Evolutionary conservation across 1,284 basidiomycete genomes (phyloP).

Genomic region (Volvariella surrecta): DNA sequence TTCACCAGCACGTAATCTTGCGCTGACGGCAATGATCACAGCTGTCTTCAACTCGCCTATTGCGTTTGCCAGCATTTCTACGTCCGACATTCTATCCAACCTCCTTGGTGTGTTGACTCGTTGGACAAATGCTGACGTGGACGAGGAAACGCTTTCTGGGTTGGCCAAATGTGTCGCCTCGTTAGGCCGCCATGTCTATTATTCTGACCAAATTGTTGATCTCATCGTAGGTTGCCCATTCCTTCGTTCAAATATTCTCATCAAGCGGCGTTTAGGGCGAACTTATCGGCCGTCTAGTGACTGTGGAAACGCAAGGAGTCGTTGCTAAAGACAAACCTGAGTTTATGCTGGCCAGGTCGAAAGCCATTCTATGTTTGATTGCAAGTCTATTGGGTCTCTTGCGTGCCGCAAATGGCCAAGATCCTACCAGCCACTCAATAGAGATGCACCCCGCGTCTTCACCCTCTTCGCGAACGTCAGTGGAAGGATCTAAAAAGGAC

Average conservation of each 20-base stretch:
- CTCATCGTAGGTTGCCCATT: slow-evolving; percentile 44
- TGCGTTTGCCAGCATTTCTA: slow-evolving; percentile 85
- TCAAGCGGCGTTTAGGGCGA: slow-evolving; percentile 43
- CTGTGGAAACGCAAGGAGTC: slow-evolving; percentile 59
- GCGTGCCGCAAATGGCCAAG: slow-evolving; percentile 49
- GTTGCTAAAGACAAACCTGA: slow-evolving; percentile 34
- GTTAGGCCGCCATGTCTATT: slow-evolving; percentile 87
- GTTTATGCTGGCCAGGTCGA: slow-evolving; percentile 41
- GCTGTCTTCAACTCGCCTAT: slow-evolving; percentile 76
- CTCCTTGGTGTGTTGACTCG: slow-evolving; percentile 71
- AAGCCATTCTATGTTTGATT: slow-evolving; percentile 69
- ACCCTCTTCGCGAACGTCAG: slow-evolving; percentile 9
- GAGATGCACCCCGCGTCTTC: slow-evolving; percentile 5
- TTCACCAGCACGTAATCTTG: slow-evolving; percentile 49
- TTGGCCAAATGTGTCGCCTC: slow-evolving; percentile 80
- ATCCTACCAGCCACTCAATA: slow-evolving; percentile 20
- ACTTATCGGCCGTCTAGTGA: slow-evolving; percentile 68
- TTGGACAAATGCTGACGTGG: slow-evolving; percentile 51
- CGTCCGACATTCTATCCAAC: slow-evolving; percentile 81
- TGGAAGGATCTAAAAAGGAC: slow-evolving; percentile 15
- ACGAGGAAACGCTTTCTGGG: slow-evolving; percentile 64
- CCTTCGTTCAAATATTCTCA: slow-evolving; percentile 2
- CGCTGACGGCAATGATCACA: slow-evolving; percentile 80
- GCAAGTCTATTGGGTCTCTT: slow-evolving; percentile 71
- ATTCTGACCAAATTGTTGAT: slow-evolving; percentile 95